A percentile compares a stretch with the other conserved stretches of the same genome.
phyloP scores from a whole-genome alignment of 2,329 filamentous ascomycete species.

The Aspergillus udagawae region DNA sequence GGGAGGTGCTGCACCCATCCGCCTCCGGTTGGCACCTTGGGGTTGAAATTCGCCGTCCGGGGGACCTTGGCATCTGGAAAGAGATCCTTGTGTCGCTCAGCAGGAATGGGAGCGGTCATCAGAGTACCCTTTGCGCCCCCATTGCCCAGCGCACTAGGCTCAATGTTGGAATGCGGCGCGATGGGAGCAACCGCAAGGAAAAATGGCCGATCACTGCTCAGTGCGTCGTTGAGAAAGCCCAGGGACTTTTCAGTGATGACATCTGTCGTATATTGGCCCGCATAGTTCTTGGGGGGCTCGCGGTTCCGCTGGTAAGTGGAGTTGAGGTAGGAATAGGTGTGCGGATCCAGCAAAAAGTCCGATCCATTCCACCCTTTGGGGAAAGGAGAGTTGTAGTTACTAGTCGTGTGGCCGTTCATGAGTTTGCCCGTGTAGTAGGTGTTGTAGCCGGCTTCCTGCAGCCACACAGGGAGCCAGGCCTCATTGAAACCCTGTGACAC shows the following conservation, averaged over 20 bases:
- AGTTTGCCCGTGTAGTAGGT: slow-evolving; percentile 56
- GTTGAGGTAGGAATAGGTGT: slow-evolving; percentile 63
- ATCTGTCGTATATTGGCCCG: slow-evolving; percentile 53
- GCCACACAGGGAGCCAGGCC: slow-evolving; percentile 50
- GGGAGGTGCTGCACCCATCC: slow-evolving; percentile 45
- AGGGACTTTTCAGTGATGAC: slow-evolving; percentile 55
- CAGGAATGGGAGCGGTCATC: slow-evolving; percentile 53
- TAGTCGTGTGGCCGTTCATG: slow-evolving; percentile 49
- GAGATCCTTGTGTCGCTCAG: slow-evolving; percentile 58
- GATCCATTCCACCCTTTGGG: slow-evolving; percentile 34
- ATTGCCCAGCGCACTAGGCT: slow-evolving; percentile 28
- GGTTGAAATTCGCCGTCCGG: slow-evolving; percentile 63
- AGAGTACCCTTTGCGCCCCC: slow-evolving; percentile 16
- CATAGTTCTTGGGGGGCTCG: slow-evolving; percentile 49
- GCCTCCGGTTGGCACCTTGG: slow-evolving; percentile 43
- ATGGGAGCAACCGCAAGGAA: slow-evolving; percentile 64
- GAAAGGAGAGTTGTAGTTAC: slow-evolving; percentile 45
- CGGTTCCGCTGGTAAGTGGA: slow-evolving; percentile 57
- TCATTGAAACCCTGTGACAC: slow-evolving; percentile 49
- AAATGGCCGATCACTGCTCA: slow-evolving; percentile 53
- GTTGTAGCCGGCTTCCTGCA: slow-evolving; percentile 50
- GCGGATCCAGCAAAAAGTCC: slow-evolving; percentile 37
- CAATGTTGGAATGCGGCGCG: slow-evolving; percentile 60
- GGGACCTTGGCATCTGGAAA: slow-evolving; percentile 60
- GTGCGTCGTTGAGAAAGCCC: slow-evolving; percentile 56